Evolutionary conservation across 352 stramenopile species (phyloP), one percentile per base, ranked within the genome.

Genomic region (Phytophthora citrophthora): DNA sequence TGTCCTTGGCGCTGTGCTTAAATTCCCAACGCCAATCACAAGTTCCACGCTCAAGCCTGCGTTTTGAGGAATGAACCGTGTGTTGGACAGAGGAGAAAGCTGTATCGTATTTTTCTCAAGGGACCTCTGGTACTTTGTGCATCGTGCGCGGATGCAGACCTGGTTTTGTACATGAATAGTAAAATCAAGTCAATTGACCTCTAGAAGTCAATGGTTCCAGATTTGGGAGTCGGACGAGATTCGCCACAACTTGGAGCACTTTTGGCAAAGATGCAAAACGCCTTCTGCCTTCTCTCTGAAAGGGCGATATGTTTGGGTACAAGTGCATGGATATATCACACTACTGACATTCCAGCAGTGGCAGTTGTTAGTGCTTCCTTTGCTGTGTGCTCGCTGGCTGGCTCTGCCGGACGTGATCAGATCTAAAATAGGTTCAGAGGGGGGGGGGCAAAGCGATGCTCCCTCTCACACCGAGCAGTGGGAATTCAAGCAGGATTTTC

Each of bases 41-140:
- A 43, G 26, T 51, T 61, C 40, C 40, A 7, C 53, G 31, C 53
- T 46, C 5, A 16, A 60, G 46, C 32, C 46, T 20, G 48, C 47
- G 39, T 44, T 61, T 70, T 51, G 41, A 61, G 62, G 39, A 70
- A 65, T 70, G 61, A 34, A 53, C 38, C 23, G 26, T 41, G 51
- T 55, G 52, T 63, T 68, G 60, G 60, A 62, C 60, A 68, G 44
- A 46, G 24, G 56, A 24, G 38, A 4, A 49, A 16, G 45, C 24
- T 39, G 48, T 54, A 34, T 41, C 16, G 31, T 41, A 54, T 60
- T 58, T 57, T 64, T 68, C 60, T 68, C 60, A 68, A 16, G 10
- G 2, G 13, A 54, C 24, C 44, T 49, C 8, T 34, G 7, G 10
- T 13, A 20, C n/a, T 36, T 48, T 23, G 9, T 58, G 27, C 40